Conservation (phyloP, 2,329 filamentous ascomycete genomes). For the Laburnicola sp. region DNA sequence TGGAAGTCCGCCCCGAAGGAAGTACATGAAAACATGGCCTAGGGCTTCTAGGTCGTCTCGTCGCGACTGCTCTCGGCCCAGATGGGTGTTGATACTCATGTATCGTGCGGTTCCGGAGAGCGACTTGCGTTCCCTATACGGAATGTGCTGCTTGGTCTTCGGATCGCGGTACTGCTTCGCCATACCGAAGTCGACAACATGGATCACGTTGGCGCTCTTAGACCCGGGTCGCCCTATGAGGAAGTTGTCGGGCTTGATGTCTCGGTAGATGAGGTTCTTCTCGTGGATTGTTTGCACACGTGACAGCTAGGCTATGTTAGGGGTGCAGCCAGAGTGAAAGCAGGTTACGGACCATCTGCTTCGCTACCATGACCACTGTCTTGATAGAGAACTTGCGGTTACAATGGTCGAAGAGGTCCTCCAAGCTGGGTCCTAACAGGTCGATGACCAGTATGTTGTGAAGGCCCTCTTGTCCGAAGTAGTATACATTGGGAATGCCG, state of each 20-base stretch:
- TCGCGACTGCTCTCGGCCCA: conserved; percentile 93
- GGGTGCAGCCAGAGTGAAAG: not conserved
- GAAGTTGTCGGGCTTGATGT: conserved; percentile 99
- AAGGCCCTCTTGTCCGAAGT: conserved; percentile 96
- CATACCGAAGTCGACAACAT: conserved; percentile 99
- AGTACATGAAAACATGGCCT: conserved; percentile 72
- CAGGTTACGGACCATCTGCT: conserved; percentile 81
- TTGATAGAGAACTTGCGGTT: conserved; percentile 94
- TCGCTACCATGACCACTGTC: conserved; percentile 98
- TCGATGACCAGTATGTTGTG: conserved; percentile 99
- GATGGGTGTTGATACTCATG: conserved; percentile 99
- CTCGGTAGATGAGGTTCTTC: conserved; percentile 98
- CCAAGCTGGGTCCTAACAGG: conserved; percentile 88
- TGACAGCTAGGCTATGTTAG: conserved; percentile 64
- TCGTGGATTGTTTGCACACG: conserved; percentile 94
- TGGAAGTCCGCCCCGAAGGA: conserved; percentile 65
- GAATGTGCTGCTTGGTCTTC: conserved; percentile 98
- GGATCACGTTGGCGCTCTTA: conserved; percentile 96
- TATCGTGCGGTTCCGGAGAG: conserved; percentile 95
- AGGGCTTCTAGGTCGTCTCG: conserved; percentile 92
- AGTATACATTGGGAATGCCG: conserved; percentile 99
- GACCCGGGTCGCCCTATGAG: conserved; percentile 89
- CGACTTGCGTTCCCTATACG: conserved; percentile 95
- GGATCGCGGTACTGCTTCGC: conserved; percentile 98
- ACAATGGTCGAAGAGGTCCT: conserved; percentile 97